Evolutionary conservation across 2,329 filamentous ascomycete genomes (phyloP).

Genomic region (Beauveria medogensis): DNA sequence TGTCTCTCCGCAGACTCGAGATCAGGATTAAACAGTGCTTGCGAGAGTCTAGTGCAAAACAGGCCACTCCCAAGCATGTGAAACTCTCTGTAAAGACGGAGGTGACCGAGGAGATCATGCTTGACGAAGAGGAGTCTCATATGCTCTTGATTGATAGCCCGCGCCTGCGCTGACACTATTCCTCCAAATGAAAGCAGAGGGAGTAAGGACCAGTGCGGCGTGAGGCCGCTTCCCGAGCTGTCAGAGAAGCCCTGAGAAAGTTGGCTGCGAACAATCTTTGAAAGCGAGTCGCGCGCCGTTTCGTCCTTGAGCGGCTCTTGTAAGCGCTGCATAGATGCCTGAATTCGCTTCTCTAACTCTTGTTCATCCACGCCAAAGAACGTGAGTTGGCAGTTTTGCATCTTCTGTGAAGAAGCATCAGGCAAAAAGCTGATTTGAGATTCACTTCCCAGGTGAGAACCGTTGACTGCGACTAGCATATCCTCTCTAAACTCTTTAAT

Average conservation of each 20-base stretch:
- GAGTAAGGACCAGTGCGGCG: constrained; percentile 49
- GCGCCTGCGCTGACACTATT: constrained; percentile 64
- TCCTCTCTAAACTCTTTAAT: constrained; percentile 34
- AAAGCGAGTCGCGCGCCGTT: constrained; percentile 27
- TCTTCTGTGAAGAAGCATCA: background rate
- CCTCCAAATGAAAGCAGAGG: constrained; percentile 70
- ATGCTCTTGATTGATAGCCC: constrained; percentile 68
- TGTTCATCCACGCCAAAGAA: constrained; percentile 41
- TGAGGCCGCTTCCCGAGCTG: constrained; percentile 25
- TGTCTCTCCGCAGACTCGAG: constrained; percentile 70
- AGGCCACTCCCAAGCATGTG: constrained; percentile 78
- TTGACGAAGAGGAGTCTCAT: constrained; percentile 66
- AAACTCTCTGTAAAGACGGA: constrained; percentile 69
- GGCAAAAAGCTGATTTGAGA: background rate
- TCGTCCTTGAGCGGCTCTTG: constrained; percentile 24
- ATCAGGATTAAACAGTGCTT: constrained; percentile 78
- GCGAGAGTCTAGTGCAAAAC: constrained; percentile 71
- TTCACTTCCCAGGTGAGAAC: background rate
- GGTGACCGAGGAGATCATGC: constrained; percentile 63
- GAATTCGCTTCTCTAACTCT: constrained; percentile 39
- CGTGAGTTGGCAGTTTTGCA: constrained; percentile 20
- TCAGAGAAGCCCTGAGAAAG: constrained; percentile 24
- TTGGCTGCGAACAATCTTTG: constrained; percentile 30
- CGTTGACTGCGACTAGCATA: constrained; percentile 19
- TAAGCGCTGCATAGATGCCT: constrained; percentile 42